Evolutionary conservation across 1,284 basidiomycete species (phyloP), one percentile per base, ranked within the genome.

Genomic region (Stygiomarasmius scandens): DNA sequence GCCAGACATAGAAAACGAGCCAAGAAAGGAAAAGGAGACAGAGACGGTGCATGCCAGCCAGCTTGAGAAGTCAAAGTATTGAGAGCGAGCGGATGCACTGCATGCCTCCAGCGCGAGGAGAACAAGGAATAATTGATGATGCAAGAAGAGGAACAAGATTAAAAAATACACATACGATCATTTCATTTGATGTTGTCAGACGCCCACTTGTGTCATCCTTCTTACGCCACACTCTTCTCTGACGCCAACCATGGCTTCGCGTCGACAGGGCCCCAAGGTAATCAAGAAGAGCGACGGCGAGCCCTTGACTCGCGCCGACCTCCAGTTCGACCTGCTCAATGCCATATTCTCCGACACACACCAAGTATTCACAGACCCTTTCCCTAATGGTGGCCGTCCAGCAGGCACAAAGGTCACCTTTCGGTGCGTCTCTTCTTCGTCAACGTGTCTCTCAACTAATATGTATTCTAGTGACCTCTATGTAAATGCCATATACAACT

Each of bases 391-490:
- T 67, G 72, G 25, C 22, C 46, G 32, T 12, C 43, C 55, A 19
- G 36, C 58, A 29, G 45, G 50, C 49, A 52, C 58, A 20, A 36
- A 45, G 41, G 58, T 60, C 23, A 56, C 58, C 22, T 60, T 60
- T 14, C 36, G 58, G 55, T 52, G 48, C 44, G 46, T 34, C 20
- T 12, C 54, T 25, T 47, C 20, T 8, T 20, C 27, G n/a, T 34
- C 10, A 14, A 1, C 36, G 12, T 44, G 9, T 16, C 4, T 34
- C 14, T 43, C 14, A 3, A 16, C 32, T 10, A 22, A 43, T 8
- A 3, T 87, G 58, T 83, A 81, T 49, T 92, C 93, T 70, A 83
- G 84, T 55, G 86, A 92, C 69, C 80, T 93, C 54, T 94, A 92
- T 70, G 81, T 91, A 59, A 87, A 87, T 66, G 80, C 86, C 36